Evolutionary conservation across 108 stramenopile species (phyloP).

Genomic region (Cyclotella baltica): DNA sequence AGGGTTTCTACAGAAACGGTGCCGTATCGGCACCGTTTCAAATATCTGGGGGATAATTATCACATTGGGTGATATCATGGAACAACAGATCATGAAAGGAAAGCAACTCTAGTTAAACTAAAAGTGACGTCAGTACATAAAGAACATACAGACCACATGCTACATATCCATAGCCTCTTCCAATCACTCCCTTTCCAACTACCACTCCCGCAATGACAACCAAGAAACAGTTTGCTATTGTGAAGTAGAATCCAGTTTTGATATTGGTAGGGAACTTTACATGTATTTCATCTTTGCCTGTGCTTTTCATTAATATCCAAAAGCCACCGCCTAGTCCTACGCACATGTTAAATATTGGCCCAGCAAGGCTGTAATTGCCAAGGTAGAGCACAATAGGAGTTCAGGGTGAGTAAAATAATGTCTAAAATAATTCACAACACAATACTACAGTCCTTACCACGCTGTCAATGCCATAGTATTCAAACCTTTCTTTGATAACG

Average conservation of each 20-base stretch:
- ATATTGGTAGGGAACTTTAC: conserved; percentile 45
- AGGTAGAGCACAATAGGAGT: not conserved
- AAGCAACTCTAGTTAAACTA: conserved; percentile 16
- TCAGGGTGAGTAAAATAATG: not conserved
- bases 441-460: conserved; percentile 42
- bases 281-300: conserved; percentile 45
- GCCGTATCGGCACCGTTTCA: too few species aligned
- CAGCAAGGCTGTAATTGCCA: conserved; percentile 68
- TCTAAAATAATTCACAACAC: not conserved
- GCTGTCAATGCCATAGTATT: conserved; percentile 89
- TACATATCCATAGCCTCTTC: conserved; percentile 43
- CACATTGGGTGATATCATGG: too few species aligned
- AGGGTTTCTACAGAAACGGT: too few species aligned
- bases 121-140: conserved; percentile 44
- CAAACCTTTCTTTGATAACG: conserved; percentile 93
- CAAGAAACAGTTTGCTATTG: conserved; percentile 49
- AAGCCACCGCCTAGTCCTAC: conserved; percentile 84
- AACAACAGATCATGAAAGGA: too few species aligned
- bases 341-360: conserved; percentile 96
- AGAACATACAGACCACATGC: conserved; percentile 48
- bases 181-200: conserved; percentile 52
- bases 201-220: conserved; percentile 41
- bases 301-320: conserved; percentile 49
- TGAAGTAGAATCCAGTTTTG: conserved; percentile 51
- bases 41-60: too few species aligned